A percentile compares a stretch with the other conserved stretches of the same genome.
Evolutionary conservation across 768 basidiomycete species (phyloP).

Genomic region (Auriculariales sp.): DNA sequence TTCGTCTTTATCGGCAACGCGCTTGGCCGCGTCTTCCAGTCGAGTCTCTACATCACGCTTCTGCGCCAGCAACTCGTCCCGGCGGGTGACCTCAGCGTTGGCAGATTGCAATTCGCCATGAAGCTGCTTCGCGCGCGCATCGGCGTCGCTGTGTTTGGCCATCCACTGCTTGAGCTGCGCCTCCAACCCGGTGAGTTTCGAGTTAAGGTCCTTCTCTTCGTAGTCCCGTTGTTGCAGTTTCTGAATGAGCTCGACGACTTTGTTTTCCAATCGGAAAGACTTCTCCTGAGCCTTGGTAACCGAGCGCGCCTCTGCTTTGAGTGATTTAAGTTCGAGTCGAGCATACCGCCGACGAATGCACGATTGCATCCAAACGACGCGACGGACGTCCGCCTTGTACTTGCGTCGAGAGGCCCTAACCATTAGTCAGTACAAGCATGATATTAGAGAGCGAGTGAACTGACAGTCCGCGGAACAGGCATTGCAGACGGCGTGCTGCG

Average conservation of each 20-base stretch:
- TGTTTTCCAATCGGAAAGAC: constrained; percentile 94
- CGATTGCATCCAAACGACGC: constrained; percentile 78
- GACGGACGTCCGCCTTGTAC: constrained; percentile 45
- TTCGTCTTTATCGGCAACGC: constrained; percentile 70
- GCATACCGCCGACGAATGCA: constrained; percentile 84
- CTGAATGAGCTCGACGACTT: constrained; percentile 97
- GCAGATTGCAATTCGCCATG: constrained; percentile 53
- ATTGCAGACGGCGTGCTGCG: constrained; percentile 66
- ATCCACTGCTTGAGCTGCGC: constrained; percentile 77
- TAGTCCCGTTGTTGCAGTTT: constrained; percentile 75
- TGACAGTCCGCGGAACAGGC: constrained; percentile 78
- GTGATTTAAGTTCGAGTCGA: constrained; percentile 64
- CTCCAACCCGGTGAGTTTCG: constrained; percentile 64
- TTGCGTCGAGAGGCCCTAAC: constrained; percentile 35
- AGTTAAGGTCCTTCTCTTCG: constrained; percentile 79
- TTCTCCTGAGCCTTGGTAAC: constrained; percentile 98
- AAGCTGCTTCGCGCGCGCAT: constrained; percentile 55
- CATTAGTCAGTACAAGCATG: background rate
- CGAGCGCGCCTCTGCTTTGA: constrained; percentile 87
- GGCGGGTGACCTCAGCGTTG: constrained; percentile 55
- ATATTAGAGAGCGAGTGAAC: constrained; percentile 17
- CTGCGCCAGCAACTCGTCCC: constrained; percentile 56
- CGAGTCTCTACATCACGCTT: constrained; percentile 72
- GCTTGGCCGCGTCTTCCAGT: constrained; percentile 62
- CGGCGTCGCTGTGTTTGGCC: constrained; percentile 76